phyloP scores from a whole-genome alignment of 805 yeast genomes.

The Saturnispora gosingensis region DNA sequence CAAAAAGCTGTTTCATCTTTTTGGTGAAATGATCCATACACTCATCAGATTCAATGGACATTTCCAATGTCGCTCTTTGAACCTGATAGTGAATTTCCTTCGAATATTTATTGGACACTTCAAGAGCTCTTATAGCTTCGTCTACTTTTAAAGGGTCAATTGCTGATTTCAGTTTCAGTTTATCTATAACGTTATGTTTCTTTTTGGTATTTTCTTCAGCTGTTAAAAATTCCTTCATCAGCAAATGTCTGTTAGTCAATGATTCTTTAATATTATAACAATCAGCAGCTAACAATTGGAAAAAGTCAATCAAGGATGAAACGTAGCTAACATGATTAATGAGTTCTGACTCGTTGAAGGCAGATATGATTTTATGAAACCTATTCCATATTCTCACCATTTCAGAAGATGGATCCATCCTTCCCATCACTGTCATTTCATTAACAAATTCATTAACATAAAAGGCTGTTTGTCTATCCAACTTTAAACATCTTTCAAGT shows the following conservation, averaged over 20 bases:
- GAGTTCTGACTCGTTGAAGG: slow-evolving; percentile 69
- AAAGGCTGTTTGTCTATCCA: slow-evolving; percentile 44
- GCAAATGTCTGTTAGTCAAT: slow-evolving; percentile 79
- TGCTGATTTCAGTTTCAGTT: slow-evolving; percentile 60
- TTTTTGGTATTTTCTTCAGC: slow-evolving; percentile 68
- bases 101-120: slow-evolving; percentile 68
- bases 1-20: slow-evolving; percentile 40
- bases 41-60: slow-evolving; percentile 62
- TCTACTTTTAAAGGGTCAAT: slow-evolving; percentile 85
- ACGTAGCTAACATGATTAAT: slow-evolving; percentile 61
- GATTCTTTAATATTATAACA: slow-evolving; percentile 87
- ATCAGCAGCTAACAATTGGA: slow-evolving; percentile 56
- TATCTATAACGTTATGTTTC: slow-evolving; percentile 63
- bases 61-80: slow-evolving; percentile 74
- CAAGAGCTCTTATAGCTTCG: slow-evolving; percentile 74
- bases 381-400: slow-evolving; percentile 74
- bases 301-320: slow-evolving; percentile 70
- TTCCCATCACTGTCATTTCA: slow-evolving; percentile 32
- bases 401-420: slow-evolving; percentile 47
- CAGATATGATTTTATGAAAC: slow-evolving; percentile 56
- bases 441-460: slow-evolving; percentile 36
- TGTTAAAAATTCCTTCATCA: slow-evolving; percentile 79
- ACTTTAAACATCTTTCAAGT: slow-evolving; percentile 46
- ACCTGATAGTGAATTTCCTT: slow-evolving; percentile 69
- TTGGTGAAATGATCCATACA: slow-evolving; percentile 50